A percentile compares a stretch with the other conserved stretches of the same genome.
Conservation (phyloP, 768 basidiomycete species). For the Rubroboletus pulcherrimus region DNA sequence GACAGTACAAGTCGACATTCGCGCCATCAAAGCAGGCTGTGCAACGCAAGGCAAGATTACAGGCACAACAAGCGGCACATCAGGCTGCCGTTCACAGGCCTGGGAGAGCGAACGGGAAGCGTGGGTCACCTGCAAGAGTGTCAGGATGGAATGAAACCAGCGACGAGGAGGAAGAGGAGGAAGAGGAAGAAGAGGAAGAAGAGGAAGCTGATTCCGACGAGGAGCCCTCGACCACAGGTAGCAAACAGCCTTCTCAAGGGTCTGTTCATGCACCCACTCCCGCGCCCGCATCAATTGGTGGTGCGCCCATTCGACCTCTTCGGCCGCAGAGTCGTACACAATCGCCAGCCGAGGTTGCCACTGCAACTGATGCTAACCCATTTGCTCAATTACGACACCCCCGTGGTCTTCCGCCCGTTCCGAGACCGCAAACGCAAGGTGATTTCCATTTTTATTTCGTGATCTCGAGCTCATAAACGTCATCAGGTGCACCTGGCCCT, state of each 20-base stretch:
- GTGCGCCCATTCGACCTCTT: slow-evolving; percentile 25
- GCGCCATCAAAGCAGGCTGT: slow-evolving; percentile 80
- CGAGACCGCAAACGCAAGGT: slow-evolving; percentile 45
- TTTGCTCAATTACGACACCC: slow-evolving; percentile 53
- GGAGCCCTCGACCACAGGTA: slow-evolving; percentile 33
- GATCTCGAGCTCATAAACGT: slow-evolving; percentile 3
- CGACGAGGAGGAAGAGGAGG: slow-evolving; percentile 77
- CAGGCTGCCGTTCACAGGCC: slow-evolving; percentile 75
- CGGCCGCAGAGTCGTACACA: slow-evolving; percentile 30
- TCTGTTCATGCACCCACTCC: slow-evolving; percentile 17
- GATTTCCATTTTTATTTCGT: slow-evolving; percentile 21
- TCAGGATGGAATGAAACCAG: slow-evolving; percentile 65
- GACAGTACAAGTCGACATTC: slow-evolving; percentile 79
- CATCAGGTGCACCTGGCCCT: slow-evolving; percentile 31
- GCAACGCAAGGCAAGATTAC: slow-evolving; percentile 78
- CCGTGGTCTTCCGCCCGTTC: slow-evolving; percentile 65
- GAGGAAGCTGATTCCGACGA: slow-evolving; percentile 62
- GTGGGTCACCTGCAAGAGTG: slow-evolving; percentile 38
- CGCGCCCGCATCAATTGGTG: slow-evolving; percentile 16
- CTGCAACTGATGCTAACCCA: slow-evolving; percentile 32
- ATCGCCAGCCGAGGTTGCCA: slow-evolving; percentile 28
- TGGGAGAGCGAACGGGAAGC: slow-evolving; percentile 49
- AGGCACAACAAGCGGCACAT: slow-evolving; percentile 80
- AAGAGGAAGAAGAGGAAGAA: slow-evolving; percentile 75
- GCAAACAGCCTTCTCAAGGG: slow-evolving; percentile 32